These are phyloP conservation scores for Zygosaccharomyces sapae DNA, from an alignment of 1,139 yeast species.

Conservation along the genomic window DNA sequence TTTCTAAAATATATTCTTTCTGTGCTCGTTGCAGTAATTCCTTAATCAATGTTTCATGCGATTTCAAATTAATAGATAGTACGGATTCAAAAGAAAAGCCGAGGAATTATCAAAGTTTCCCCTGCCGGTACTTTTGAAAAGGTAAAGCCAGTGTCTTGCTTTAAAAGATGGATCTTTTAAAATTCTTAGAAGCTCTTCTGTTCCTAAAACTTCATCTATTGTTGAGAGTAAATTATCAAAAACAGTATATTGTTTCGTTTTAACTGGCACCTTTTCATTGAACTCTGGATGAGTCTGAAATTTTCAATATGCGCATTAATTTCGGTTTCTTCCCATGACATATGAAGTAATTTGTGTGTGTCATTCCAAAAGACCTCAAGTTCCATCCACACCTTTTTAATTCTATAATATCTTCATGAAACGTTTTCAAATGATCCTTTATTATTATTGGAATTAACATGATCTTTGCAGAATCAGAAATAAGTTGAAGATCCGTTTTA, in stretches of 20 bases:
- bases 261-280: constrained; percentile 54
- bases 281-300: constrained; percentile 49
- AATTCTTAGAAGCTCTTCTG: constrained; percentile 44
- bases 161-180: constrained; percentile 57
- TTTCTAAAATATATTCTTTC: constrained; percentile 67
- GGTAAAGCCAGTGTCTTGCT: constrained; percentile 65
- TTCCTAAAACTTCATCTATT: constrained; percentile 43
- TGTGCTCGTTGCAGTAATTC: constrained; percentile 60
- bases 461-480: constrained; percentile 43
- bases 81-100: constrained; percentile 51
- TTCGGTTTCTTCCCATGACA: constrained; percentile 49
- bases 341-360: constrained; percentile 41
- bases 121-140: constrained; percentile 40
- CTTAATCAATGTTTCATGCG: constrained; percentile 47
- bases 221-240: constrained; percentile 54
- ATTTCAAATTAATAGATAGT: constrained; percentile 50
- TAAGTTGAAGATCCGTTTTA: constrained; percentile 29
- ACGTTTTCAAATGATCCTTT: constrained; percentile 35
- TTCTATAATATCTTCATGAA: constrained; percentile 52
- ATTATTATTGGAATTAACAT: constrained; percentile 41
- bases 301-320: constrained; percentile 46
- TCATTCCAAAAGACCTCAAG: constrained; percentile 54
- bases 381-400: constrained; percentile 64
- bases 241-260: constrained; percentile 61
- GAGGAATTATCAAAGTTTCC: not conserved